Evolutionary conservation across 2,329 filamentous ascomycete genomes (phyloP).

Genomic region (Fusarium nisikadoi): DNA sequence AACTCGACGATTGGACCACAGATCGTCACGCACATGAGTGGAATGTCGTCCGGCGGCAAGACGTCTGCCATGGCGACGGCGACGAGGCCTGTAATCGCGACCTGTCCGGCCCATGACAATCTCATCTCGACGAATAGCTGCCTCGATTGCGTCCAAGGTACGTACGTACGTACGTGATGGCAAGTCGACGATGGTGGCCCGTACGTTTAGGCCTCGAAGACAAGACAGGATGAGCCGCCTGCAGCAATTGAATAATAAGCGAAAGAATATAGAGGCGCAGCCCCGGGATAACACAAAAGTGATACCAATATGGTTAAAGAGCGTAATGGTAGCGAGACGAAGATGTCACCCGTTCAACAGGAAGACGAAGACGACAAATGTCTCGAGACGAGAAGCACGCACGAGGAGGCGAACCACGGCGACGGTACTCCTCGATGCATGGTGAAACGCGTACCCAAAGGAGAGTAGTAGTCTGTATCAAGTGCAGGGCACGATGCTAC

Average conservation of each 20-base stretch:
- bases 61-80: constrained; percentile 45
- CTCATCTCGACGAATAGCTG: constrained; percentile 42
- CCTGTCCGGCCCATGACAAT: constrained; percentile 36
- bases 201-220: constrained; percentile 12
- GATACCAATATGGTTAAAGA: constrained; percentile 30
- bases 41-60: constrained; percentile 51
- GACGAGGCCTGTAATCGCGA: constrained; percentile 46
- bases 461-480: constrained; percentile 21
- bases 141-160: neutral
- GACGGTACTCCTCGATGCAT: constrained; percentile 9
- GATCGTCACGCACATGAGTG: constrained; percentile 53
- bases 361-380: constrained; percentile 25
- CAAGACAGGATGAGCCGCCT: constrained; percentile 14
- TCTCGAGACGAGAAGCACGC: constrained; percentile 9
- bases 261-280: constrained; percentile 23
- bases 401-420: constrained; percentile 9
- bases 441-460: constrained; percentile 27
- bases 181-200: constrained; percentile 22
- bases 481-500: constrained; percentile 24
- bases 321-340: constrained; percentile 18
- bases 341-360: constrained; percentile 21
- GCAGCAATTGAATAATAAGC: constrained; percentile 13
- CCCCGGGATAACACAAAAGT: constrained; percentile 26
- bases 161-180: neutral
- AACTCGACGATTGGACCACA: constrained; percentile 57